These are phyloP conservation scores for Starmerella potacharoeniae DNA, from an alignment of 805 yeast genomes.

Conservation along the genomic window DNA sequence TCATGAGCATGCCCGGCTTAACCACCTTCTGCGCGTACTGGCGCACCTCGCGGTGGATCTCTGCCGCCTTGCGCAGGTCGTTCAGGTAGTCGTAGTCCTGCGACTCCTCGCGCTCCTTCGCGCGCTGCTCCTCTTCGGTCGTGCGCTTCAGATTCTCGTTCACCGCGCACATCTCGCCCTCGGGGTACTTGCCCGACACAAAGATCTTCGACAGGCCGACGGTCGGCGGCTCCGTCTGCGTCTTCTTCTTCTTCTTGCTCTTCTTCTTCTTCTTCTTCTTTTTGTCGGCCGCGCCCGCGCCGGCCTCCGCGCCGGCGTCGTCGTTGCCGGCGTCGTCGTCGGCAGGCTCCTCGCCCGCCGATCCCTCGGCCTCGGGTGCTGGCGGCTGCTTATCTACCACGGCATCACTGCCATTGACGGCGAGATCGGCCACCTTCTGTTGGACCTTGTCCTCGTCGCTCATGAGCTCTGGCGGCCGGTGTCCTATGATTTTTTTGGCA, in stretches of 20 bases:
- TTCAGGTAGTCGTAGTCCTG: constrained; percentile 42
- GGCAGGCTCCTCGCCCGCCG: background rate
- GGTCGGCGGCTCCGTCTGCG: constrained; percentile 38
- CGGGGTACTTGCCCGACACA: constrained; percentile 42
- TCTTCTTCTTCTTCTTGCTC: constrained; percentile 46
- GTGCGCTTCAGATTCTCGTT: constrained; percentile 40
- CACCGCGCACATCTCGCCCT: constrained; percentile 19
- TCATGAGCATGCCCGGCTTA: constrained; percentile 86
- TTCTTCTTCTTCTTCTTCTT: constrained; percentile 45
- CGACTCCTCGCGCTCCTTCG: constrained; percentile 50
- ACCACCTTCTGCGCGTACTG: constrained; percentile 60
- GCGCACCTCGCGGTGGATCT: constrained; percentile 85
- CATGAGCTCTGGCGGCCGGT: background rate
- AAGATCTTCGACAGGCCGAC: constrained; percentile 56
- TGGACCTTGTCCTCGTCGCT: background rate
- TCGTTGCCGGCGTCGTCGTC: background rate
- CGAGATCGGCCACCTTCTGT: background rate
- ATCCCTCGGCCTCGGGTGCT: background rate
- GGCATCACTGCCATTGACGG: background rate
- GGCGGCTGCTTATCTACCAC: background rate
- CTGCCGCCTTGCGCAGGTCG: constrained; percentile 91
- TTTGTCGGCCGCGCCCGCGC: constrained; percentile 22
- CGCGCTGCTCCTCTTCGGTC: constrained; percentile 77
- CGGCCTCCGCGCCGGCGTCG: constrained; percentile 5
- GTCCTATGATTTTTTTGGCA: background rate